Base-by-base conservation (phyloP, 2,329 filamentous ascomycete genomes). In the Epichloe elymi region DNA sequence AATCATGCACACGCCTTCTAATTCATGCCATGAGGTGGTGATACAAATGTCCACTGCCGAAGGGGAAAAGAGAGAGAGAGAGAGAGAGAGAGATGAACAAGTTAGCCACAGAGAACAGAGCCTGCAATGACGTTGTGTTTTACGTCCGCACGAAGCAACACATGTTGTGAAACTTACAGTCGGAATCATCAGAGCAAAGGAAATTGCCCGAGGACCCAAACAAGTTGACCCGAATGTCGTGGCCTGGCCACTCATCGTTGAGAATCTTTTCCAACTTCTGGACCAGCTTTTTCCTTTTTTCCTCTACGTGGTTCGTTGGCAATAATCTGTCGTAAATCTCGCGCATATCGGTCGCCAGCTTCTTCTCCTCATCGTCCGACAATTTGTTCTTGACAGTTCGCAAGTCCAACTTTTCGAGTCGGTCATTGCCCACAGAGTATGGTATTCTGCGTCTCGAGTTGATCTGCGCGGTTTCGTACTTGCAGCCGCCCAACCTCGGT, bases 141-240 rank as follows among this genome's bases (percentile, higher is more conserved):
- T 4, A n/a, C 30, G 30, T 30, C 3, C 8, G 30, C 30, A 23
- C 14, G n/a, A 30, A 43, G 41, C 20, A 43, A 43, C 26, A n/a
- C 10, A 7, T 14, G 10, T 4, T 14, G 10, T 4, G n/a, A 14
- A 15, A 73, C 82, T 60, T 73, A 95, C 89, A 88, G 72, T 98
- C 93, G 49, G 93, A 98, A 63, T 96, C 89, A 67, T 88, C 90
- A 36, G 91, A 95, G 68, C 89, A 96, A 51, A 98, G 73, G 65
- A 93, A 72, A 67, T 98, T 98, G 46, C 93, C 93, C 4, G 93
- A 97, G 5, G 93, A 97, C n/a, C 93, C 93, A 75, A 98, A 98
- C 15, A 97, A 81, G 65, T 93, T 85, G 37, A 96, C 93, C 58
- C 80, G 83, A 62, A 96, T 96, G 54, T 94, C 79, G 61, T 88